These are phyloP conservation scores for Ophiostoma novo-ulmi DNA, from an alignment of 2,329 filamentous ascomycete species.

Conservation along the genomic window DNA sequence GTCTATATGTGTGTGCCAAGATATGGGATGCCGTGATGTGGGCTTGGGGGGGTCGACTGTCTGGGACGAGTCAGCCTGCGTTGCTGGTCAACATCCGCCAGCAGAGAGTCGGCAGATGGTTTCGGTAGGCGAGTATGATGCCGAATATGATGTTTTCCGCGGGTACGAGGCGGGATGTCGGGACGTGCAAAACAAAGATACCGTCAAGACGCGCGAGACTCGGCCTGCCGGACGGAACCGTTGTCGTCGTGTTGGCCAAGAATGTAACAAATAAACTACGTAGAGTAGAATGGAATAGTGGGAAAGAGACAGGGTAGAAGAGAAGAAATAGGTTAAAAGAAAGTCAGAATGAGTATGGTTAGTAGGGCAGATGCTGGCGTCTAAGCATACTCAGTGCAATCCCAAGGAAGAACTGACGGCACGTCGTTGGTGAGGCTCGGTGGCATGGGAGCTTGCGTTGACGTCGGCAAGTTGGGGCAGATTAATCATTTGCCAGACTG, in stretches of 20 bases:
- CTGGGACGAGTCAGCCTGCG: conserved; percentile 4
- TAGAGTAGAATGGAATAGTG: neutral
- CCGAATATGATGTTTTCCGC: neutral
- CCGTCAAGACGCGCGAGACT: neutral
- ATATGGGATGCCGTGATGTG: neutral
- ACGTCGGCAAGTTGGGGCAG: conserved; percentile 8
- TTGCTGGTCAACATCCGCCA: conserved; percentile 22
- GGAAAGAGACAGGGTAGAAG: neutral
- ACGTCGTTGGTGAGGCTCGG: conserved; percentile 20
- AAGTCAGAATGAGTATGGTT: neutral
- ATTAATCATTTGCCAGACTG: neutral
- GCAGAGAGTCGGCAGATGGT: conserved; percentile 12
- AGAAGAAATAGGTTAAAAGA: neutral
- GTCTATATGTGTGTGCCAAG: neutral
- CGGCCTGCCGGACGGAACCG: conserved; percentile 11
- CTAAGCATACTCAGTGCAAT: neutral
- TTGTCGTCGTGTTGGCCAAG: neutral
- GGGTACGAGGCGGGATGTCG: neutral
- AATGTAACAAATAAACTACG: neutral
- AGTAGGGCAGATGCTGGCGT: neutral
- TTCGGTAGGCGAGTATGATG: neutral
- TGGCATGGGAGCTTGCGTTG: conserved; percentile 22
- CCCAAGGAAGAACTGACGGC: conserved; percentile 13
- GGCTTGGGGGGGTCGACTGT: neutral
- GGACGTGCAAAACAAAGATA: neutral